Evolutionary conservation across 2,329 filamentous ascomycete genomes (phyloP).

Genomic region (Colletotrichum sansevieriae): DNA sequence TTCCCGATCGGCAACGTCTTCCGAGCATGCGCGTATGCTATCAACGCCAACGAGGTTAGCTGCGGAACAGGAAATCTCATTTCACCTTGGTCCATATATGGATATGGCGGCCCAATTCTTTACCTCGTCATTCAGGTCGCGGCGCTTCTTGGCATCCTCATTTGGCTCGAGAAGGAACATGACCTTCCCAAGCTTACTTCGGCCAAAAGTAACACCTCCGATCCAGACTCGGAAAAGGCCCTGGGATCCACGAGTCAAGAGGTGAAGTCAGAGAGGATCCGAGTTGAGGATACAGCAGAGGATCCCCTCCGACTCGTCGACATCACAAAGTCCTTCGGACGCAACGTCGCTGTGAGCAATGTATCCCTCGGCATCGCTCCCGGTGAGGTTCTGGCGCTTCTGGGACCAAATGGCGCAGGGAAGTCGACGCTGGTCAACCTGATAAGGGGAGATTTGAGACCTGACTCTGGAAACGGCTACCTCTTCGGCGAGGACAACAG

Average conservation of each 20-base stretch:
- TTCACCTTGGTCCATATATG: conserved; percentile 41
- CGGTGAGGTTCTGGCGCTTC: conserved; percentile 79
- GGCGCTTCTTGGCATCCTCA: conserved; percentile 69
- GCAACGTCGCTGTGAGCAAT: conserved; percentile 74
- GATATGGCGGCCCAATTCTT: conserved; percentile 77
- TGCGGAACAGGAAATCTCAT: not conserved
- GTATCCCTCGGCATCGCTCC: conserved; percentile 77
- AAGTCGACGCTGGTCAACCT: conserved; percentile 80
- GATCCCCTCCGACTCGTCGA: conserved; percentile 73
- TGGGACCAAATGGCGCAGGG: conserved; percentile 83
- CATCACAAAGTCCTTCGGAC: conserved; percentile 75
- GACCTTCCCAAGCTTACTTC: conserved; percentile 44
- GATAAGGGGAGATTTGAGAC: conserved; percentile 79
- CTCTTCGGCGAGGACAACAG: conserved; percentile 60
- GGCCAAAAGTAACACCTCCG: not conserved
- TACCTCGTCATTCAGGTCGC: conserved; percentile 75
- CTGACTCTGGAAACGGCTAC: conserved; percentile 74
- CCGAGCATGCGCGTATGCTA: not conserved
- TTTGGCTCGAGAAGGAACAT: conserved; percentile 74
- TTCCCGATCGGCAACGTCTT: conserved; percentile 16
- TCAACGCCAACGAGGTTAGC: conserved; percentile 1
- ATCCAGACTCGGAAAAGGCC: too few species aligned
- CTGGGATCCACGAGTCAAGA: not conserved
- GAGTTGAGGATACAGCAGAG: conserved; percentile 46
- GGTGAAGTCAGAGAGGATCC: conserved; percentile 29